These are phyloP conservation scores for Podila clonocystis DNA, from an alignment of 192 early-diverging fungal genomes.

Conservation along the genomic window DNA sequence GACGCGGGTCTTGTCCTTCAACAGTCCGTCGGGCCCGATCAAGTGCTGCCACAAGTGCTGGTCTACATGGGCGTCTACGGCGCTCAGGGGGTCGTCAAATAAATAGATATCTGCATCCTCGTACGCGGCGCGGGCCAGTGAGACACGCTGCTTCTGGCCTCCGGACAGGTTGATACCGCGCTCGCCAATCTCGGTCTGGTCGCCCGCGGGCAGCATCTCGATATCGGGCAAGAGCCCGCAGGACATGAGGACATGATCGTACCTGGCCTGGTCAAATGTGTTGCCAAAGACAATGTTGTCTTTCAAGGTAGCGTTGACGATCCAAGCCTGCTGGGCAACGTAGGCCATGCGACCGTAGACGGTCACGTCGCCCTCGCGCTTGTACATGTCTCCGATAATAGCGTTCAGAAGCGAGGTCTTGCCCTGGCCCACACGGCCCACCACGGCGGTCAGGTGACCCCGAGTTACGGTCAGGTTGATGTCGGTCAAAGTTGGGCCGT, in stretches of 20 bases:
- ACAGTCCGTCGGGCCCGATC: slow-evolving; percentile 83
- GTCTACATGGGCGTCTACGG: slow-evolving; percentile 72
- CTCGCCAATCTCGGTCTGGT: slow-evolving; percentile 93
- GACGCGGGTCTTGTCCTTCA: slow-evolving; percentile 81
- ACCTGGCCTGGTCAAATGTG: slow-evolving; percentile 74
- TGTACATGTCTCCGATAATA: slow-evolving; percentile 91
- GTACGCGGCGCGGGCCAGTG: slow-evolving; percentile 83
- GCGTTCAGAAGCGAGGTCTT: slow-evolving; percentile 57
- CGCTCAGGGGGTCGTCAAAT: slow-evolving; percentile 65
- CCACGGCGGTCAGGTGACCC: slow-evolving; percentile 77
- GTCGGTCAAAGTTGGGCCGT: slow-evolving; percentile 31
- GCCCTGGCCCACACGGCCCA: slow-evolving; percentile 80
- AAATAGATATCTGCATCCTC: slow-evolving; percentile 74
- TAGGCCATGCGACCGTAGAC: slow-evolving; percentile 79
- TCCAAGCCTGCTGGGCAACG: slow-evolving; percentile 80
- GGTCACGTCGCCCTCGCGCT: slow-evolving; percentile 65
- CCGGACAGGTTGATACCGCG: slow-evolving; percentile 91
- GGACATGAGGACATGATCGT: slow-evolving; percentile 75
- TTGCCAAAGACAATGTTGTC: slow-evolving; percentile 95
- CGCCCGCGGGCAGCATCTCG: slow-evolving; percentile 84
- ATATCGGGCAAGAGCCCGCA: slow-evolving; percentile 89
- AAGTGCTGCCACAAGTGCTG: slow-evolving; percentile 84
- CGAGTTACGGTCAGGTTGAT: slow-evolving; percentile 49
- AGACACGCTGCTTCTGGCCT: slow-evolving; percentile 85
- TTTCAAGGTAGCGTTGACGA: slow-evolving; percentile 86